phyloP scores from a whole-genome alignment of 352 stramenopile species.

The Globisporangium cylindrosporum region DNA sequence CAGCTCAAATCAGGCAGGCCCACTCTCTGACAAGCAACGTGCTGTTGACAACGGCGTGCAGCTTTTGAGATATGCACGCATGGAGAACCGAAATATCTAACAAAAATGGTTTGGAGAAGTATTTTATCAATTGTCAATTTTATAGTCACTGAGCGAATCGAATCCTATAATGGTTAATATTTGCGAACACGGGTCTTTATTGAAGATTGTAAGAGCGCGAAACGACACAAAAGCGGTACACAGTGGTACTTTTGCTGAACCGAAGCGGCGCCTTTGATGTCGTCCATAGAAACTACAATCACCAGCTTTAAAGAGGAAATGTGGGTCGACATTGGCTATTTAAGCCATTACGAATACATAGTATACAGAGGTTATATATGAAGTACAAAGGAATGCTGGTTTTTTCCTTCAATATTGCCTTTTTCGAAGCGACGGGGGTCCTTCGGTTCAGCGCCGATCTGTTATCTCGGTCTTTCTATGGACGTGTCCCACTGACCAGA shows the following conservation, averaged over 20 bases:
- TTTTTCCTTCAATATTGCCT: neutral
- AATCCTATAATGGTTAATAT: neutral
- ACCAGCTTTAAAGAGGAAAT: neutral
- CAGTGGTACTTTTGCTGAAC: neutral
- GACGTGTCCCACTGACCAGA: conserved; percentile 1
- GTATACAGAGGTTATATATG: neutral
- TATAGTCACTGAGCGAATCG: neutral
- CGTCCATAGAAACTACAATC: neutral
- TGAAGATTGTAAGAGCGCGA: neutral
- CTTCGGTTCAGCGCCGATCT: conserved; percentile 9
- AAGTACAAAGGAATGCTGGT: neutral
- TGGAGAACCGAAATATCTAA: neutral
- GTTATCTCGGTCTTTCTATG: conserved; percentile 4
- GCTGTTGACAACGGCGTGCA: neutral
- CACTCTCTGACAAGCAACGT: neutral
- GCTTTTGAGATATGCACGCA: neutral
- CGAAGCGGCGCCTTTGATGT: neutral
- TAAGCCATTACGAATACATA: too few species aligned
- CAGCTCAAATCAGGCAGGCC: neutral
- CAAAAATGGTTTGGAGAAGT: neutral
- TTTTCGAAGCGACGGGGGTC: neutral
- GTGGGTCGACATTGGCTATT: too few species aligned
- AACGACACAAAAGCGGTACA: neutral
- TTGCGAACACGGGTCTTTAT: neutral
- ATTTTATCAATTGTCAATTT: neutral